Conservation (phyloP, 805 yeast species). For the Saccharomycopsis guyanensis region DNA sequence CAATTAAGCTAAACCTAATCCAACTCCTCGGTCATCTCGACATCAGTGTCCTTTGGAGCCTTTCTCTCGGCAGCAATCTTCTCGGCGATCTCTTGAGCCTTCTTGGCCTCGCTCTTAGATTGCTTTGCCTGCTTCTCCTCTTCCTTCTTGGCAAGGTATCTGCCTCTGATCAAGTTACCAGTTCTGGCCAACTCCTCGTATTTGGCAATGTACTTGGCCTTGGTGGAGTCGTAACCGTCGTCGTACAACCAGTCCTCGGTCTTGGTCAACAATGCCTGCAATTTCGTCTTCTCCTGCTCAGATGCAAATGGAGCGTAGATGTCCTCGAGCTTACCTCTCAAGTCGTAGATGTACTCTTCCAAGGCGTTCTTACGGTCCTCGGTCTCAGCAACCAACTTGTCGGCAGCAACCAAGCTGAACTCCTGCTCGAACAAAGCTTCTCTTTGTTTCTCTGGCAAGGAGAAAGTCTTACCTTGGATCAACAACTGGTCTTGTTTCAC, state of each 20-base stretch:
- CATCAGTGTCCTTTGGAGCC: constrained; percentile 36
- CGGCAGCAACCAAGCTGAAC: constrained; percentile 76
- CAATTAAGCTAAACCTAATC: too few relatives aligned
- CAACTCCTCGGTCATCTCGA: constrained; percentile 30
- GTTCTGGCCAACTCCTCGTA: constrained; percentile 93
- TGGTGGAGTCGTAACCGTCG: constrained; percentile 92
- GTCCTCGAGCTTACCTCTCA: constrained; percentile 95
- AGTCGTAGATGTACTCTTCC: constrained; percentile 96
- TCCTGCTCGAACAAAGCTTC: constrained; percentile 71
- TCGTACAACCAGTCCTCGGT: constrained; percentile 99
- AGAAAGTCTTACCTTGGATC: constrained; percentile 53
- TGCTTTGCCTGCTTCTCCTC: constrained; percentile 86
- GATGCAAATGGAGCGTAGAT: constrained; percentile 82
- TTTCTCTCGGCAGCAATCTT: constrained; percentile 74
- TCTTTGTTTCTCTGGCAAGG: constrained; percentile 49
- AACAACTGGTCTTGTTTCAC: constrained; percentile 81
- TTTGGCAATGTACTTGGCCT: constrained; percentile 95
- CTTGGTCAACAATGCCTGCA: constrained; percentile 63
- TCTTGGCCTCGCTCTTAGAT: constrained; percentile 81
- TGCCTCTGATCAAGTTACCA: constrained; percentile 93
- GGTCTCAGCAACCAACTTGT: constrained; percentile 95
- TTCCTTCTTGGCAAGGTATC: constrained; percentile 90
- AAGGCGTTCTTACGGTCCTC: constrained; percentile 97
- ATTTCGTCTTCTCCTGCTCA: constrained; percentile 74
- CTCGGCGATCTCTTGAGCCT: constrained; percentile 76